Evolutionary conservation across 2,329 filamentous ascomycete species (phyloP).

Genomic region (Cordyceps farinosa): DNA sequence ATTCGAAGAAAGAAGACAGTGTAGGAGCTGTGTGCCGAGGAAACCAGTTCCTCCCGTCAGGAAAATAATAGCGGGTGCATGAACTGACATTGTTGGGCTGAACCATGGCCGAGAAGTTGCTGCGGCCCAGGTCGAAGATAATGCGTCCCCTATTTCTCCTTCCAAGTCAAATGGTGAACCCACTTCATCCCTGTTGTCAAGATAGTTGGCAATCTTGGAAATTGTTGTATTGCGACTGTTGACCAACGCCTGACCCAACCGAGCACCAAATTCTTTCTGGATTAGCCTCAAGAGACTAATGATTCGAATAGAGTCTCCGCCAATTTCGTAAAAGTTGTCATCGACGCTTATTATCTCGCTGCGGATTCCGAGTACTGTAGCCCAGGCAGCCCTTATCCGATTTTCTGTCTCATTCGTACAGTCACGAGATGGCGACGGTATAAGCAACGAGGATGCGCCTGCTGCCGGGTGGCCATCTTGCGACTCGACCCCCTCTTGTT

Average conservation of each 20-base stretch:
- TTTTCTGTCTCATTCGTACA: not conserved
- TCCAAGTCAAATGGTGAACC: not conserved
- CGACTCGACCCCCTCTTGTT: not conserved
- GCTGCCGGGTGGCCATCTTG: too few relatives aligned
- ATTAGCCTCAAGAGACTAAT: conserved; percentile 9
- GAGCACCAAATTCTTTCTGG: conserved; percentile 17
- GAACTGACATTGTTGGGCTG: not conserved
- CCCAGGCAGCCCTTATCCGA: not conserved
- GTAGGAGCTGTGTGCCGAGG: conserved; percentile 19
- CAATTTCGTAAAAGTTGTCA: conserved; percentile 9
- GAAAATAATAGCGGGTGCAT: not conserved
- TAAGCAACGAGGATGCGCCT: not conserved
- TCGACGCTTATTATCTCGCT: not conserved
- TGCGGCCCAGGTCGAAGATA: not conserved
- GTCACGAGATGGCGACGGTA: not conserved
- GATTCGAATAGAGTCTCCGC: conserved; percentile 16
- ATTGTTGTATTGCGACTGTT: conserved; percentile 23
- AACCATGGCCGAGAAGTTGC: not conserved
- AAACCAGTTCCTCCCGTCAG: conserved; percentile 21
- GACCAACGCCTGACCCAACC: conserved; percentile 19
- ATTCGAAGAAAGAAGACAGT: not conserved
- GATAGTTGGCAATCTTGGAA: conserved; percentile 19
- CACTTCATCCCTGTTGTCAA: not conserved
- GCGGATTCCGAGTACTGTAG: not conserved
- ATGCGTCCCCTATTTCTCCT: not conserved